Evolutionary conservation across 345 rosid genomes (phyloP).

Genomic region (Eutrema japonicum): DNA sequence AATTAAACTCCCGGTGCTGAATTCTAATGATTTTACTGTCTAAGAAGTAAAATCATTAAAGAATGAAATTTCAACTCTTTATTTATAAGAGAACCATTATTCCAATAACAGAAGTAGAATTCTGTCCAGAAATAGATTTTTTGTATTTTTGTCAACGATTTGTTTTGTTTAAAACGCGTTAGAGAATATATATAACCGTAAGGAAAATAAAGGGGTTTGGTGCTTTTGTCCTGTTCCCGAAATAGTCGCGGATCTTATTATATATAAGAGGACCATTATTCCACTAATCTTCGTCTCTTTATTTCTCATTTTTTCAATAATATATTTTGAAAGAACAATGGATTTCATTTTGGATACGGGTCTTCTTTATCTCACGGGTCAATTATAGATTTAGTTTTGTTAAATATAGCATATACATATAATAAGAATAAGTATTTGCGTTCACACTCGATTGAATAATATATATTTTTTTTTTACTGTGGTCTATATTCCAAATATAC

Average conservation of each 20-base stretch:
- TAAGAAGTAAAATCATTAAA: constrained; percentile 9
- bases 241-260: constrained; percentile 2
- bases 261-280: constrained; percentile 5
- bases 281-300: constrained; percentile 10
- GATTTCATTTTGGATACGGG: constrained; percentile 16
- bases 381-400: constrained; percentile 23
- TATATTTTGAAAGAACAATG: constrained; percentile 9
- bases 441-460: constrained; percentile 23
- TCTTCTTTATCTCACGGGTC: constrained; percentile 31
- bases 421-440: background rate
- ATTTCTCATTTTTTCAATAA: constrained; percentile 18
- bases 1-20: constrained; percentile 5
- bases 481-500: background rate
- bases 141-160: background rate
- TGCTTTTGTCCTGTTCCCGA: constrained; percentile 31
- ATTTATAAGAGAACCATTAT: no score
- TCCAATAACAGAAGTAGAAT: no score
- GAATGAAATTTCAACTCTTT: constrained; percentile 9
- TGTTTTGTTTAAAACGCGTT: constrained; percentile 34
- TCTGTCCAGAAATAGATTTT: background rate
- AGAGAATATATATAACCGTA: constrained; percentile 5
- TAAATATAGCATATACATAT: background rate
- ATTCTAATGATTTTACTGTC: no score
- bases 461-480: background rate
- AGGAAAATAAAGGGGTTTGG: constrained; percentile 26